Evolutionary conservation across 352 stramenopile genomes (phyloP), one percentile per base, ranked within the genome.

Genomic region (Elongisporangium senticosum): DNA sequence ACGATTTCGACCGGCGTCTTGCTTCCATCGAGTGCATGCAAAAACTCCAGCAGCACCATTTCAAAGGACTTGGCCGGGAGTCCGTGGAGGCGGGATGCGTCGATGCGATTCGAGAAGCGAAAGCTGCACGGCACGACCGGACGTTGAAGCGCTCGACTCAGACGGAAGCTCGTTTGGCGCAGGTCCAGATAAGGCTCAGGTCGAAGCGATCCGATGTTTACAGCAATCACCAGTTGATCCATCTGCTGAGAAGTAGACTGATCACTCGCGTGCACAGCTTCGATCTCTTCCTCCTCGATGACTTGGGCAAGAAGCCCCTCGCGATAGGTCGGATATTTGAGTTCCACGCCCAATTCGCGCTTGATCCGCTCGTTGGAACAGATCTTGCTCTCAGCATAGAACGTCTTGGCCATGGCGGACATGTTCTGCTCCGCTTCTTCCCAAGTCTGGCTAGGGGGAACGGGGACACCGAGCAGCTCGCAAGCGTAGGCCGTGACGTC

Each of bases 351-450:
- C 2, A 96, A 72, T 47, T 95, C 84, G 7, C 78, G 55, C 58
- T 90, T 90, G 57, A 96, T 72, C 14, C 80, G 72, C 10, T 63
- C 70, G 70, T 95, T 95, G 52, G 50, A 74, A n/a, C 85, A 79
- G 8, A 90, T 71, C 53, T 93, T 94, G 68, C 77, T 91, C 56
- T 96, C 86, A 1, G 82, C 76, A 53, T 90, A 96, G 58, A 96
- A 96, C 10, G 73, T 87, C 61, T 90, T 89, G 56, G 77, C 84
- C 80, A 96, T 95, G 6, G 80, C 75, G 49, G 75, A 91, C 86
- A 96, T 95, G n/a, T 67, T 75, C 20, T 67, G 61, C 56, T 85
- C 72, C 0, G 75, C 85, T 47, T 92, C 78, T 56, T 90, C 86
- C 83, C 85, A 96, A 17, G 74, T 72, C 51, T 81, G 75, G 55